Base-by-base conservation (phyloP, 2,329 filamentous ascomycete genomes). In the Anthostomella pinea region DNA sequence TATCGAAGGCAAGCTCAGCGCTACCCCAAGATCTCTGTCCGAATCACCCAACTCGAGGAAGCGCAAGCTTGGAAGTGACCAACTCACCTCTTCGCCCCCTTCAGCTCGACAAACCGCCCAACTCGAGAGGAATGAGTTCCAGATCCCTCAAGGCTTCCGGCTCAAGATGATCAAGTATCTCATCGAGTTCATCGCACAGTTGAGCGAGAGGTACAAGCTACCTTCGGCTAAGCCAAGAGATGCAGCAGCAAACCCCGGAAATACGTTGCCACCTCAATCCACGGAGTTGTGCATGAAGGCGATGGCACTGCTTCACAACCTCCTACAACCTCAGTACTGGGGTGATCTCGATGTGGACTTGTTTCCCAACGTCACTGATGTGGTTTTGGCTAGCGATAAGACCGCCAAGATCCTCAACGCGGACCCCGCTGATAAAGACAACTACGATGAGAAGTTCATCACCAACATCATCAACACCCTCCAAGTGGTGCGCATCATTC, bases 401-500 rank as follows among this genome's bases (percentile, higher is more conserved):
- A 83, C 86, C 2, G 65, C 72, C 8, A 64, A 66, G 20, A 73
- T 78, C 22, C 68, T 85, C 21, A 68, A 71, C n/a, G 72, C 72
- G 10, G 79, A 82, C 38, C 72, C 75, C 5, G 60, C 67, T 0
- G 78, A 83, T 44, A 80, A 81, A 37, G 84, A 88, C 33, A 86
- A 87, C 53, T 77, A 75, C n/a, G 83, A 90, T 45, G 85, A 90
- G 25, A 89, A 88, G 60, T 89, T 90, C 54, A 75, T 85, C 26
- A 94, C 87, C 1, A 83, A 84, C 45, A 91, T 95, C 64, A 81
- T 98, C 65, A 98, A 98, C 59, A 89, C 90, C 2, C 73, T 98
- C 10, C 90, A 97, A 59, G 86, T 97, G 25, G 73, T 98, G 42
- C 86, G 91, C 30, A 85, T 96, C 41, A 81, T 98, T 30, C 72